A percentile compares a stretch with the other conserved stretches of the same genome.
Evolutionary conservation across 345 rosid species (phyloP).

Genomic region (Noccaea bulbosa): DNA sequence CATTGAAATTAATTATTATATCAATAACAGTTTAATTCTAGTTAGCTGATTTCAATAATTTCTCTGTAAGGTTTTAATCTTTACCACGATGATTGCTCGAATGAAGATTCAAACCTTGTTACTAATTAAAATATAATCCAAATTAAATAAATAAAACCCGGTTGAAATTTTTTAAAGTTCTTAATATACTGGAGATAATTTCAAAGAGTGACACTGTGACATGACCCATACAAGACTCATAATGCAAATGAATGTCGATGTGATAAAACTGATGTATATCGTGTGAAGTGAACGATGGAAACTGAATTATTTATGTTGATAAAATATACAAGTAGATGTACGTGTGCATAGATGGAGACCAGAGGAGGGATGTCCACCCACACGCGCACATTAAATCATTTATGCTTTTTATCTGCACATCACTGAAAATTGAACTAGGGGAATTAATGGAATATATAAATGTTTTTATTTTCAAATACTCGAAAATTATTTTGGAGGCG

Average conservation of each 20-base stretch:
- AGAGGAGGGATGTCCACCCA: slow-evolving; percentile 53
- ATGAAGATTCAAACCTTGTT: neutral
- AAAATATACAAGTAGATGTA: slow-evolving; percentile 16
- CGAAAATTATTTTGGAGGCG: slow-evolving; percentile 17
- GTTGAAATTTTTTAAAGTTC: no score
- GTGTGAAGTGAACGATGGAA: slow-evolving; percentile 22
- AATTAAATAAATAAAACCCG: neutral
- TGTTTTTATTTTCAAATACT: slow-evolving; percentile 8
- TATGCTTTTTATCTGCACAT: slow-evolving; percentile 38
- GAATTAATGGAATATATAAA: slow-evolving; percentile 21
- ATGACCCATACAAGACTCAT: slow-evolving; percentile 32
- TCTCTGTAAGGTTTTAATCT: neutral
- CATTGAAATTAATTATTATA: neutral
- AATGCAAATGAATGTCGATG: slow-evolving; percentile 28
- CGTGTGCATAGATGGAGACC: slow-evolving; percentile 47
- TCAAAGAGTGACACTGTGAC: slow-evolving; percentile 31
- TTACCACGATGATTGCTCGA: neutral
- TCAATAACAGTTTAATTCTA: slow-evolving; percentile 3
- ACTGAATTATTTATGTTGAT: neutral
- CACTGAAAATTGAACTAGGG: slow-evolving; percentile 27
- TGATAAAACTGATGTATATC: slow-evolving; percentile 27
- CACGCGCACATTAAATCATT: slow-evolving; percentile 54
- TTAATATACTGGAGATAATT: neutral
- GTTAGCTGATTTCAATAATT: neutral
- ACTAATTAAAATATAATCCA: neutral